These are phyloP conservation scores for Myriosclerotinia scirpicola DNA, from an alignment of 2,329 filamentous ascomycete genomes.

Conservation along the genomic window DNA sequence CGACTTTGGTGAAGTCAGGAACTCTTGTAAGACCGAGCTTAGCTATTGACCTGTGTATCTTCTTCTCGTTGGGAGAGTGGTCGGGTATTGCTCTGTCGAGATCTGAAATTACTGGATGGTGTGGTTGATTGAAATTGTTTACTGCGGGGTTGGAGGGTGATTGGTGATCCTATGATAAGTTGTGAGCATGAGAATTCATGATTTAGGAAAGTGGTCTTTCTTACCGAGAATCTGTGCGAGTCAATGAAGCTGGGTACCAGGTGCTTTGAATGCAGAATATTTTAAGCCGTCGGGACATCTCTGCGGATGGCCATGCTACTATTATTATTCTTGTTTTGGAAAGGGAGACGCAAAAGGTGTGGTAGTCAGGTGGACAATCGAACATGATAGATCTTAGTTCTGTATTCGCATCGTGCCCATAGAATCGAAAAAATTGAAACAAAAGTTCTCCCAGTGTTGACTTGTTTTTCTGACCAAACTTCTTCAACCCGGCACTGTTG, in stretches of 20 bases:
- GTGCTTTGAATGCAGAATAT: not conserved
- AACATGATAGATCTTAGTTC: not conserved
- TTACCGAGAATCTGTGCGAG: no score
- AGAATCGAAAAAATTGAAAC: not conserved
- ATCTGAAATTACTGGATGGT: not conserved
- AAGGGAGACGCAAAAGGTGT: not conserved
- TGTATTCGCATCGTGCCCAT: not conserved
- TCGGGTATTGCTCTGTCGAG: not conserved
- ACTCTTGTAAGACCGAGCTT: slow-evolving; percentile 97
- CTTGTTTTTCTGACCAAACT: not conserved
- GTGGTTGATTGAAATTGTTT: not conserved
- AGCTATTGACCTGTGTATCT: slow-evolving; percentile 98
- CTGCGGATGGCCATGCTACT: not conserved
- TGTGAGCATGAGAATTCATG: no score
- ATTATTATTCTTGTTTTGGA: not conserved
- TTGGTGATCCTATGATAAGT: no score
- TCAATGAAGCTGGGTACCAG: no score
- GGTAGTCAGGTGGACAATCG: not conserved
- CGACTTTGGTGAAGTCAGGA: slow-evolving; percentile 91
- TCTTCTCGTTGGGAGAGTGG: slow-evolving; percentile 99
- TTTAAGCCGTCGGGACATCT: not conserved
- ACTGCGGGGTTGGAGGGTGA: not conserved
- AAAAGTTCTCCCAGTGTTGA: not conserved
- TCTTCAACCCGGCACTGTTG: not conserved
- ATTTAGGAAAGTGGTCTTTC: no score